Evolutionary conservation across 1,284 basidiomycete genomes (phyloP), one percentile per base, ranked within the genome.

Genomic region (Takashimella koratensis): DNA sequence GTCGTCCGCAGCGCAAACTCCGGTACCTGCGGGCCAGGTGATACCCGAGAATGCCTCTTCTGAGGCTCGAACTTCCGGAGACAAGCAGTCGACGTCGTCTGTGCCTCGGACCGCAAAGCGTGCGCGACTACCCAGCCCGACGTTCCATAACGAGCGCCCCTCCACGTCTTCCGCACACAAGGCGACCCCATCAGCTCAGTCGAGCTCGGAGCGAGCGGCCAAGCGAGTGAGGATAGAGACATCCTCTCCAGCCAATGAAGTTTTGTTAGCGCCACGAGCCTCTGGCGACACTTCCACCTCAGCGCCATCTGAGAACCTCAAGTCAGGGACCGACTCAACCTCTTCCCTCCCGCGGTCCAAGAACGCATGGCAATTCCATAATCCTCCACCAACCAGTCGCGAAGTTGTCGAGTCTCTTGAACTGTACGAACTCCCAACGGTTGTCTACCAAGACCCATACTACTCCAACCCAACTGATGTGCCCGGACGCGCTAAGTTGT

Each of bases 391-490:
- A 2, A 45, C 61, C 0, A 27, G 43, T 1, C 46, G 43, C 0
- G 77, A 84, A 10, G 79, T 95, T 0, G 54, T 83, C 11, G 67
- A 67, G 3, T 82, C 79, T 22, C 72, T 88, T 41, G 81, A 83
- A 42, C 64, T 70, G 1, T 76, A 80, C 57, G 80, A 79, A 6
- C 71, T 90, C 11, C 83, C 84, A 2, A 76, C 73, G 30, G 84
- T 84, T 59, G 71, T 88, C 21, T 94, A 96, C 71, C 81, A 79
- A 20, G 78, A 83, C 20, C 89, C 94, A 0, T 87, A 83, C 71
- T 98, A 91, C 70, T 89, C 88, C 3, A 82, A 84, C 51, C 79
- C 81, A 10, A 65, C 66, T 2, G 95, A 98, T 67, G 82, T 86
- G 0, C 87, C 90, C 0, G 79, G 81, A 41, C 76, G 78, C 13